phyloP scores from a whole-genome alignment of 75 land plant genomes.

The Cupressus sempervirens region DNA sequence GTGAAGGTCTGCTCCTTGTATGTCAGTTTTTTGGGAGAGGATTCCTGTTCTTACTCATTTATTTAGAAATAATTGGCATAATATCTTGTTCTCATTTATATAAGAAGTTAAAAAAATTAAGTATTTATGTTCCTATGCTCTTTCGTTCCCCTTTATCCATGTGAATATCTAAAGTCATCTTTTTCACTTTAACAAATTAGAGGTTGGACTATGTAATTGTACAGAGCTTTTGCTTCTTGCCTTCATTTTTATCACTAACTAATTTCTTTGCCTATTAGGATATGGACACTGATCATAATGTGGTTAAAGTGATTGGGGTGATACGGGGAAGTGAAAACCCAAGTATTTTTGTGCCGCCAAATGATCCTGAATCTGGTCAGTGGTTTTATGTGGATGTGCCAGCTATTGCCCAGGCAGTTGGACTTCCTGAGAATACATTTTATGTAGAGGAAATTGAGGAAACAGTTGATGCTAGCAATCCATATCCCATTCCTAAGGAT shows the following conservation, averaged over 20 bases:
- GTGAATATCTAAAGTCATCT: not conserved
- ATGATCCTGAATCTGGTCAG: constrained; percentile 71
- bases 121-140: not conserved
- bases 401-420: constrained; percentile 56
- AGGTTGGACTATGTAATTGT: not conserved
- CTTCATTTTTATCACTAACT: not conserved
- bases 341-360: constrained; percentile 84
- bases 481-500: constrained; percentile 89
- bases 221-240: not conserved
- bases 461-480: constrained; percentile 41
- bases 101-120: not conserved
- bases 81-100: not conserved
- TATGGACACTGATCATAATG: constrained; percentile 14
- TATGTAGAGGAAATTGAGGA: constrained; percentile 79
- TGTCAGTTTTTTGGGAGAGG: not conserved
- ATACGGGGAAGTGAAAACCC: constrained; percentile 88
- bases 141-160: not conserved
- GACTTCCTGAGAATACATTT: constrained; percentile 64
- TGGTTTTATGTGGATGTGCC: constrained; percentile 98
- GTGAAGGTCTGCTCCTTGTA: constrained; percentile 15
- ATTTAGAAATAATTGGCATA: not conserved
- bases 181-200: not conserved
- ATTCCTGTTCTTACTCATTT: not conserved
- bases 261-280: constrained; percentile 19
- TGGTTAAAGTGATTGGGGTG: constrained; percentile 68